Conservation (phyloP, 2,329 filamentous ascomycete genomes). For the Pseudocercospora cruenta region DNA sequence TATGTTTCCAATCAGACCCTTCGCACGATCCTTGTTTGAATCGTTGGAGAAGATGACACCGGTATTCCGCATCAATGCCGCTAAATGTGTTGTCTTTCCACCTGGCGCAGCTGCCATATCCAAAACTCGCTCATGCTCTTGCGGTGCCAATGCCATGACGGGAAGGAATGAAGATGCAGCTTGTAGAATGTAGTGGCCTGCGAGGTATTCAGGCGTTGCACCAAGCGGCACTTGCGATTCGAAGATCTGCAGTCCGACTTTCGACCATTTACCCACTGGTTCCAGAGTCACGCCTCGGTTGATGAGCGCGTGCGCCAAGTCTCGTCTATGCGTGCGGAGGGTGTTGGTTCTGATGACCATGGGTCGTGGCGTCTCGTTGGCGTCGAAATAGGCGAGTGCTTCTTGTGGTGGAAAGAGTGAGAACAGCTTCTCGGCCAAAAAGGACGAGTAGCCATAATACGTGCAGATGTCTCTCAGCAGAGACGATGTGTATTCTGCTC, state of each 20-base stretch:
- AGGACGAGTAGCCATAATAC: slow-evolving; percentile 96
- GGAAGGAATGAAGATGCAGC: slow-evolving; percentile 95
- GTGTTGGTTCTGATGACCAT: slow-evolving; percentile 98
- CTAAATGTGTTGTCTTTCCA: slow-evolving; percentile 94
- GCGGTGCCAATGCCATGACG: slow-evolving; percentile 94
- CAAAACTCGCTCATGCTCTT: slow-evolving; percentile 87
- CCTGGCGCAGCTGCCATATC: slow-evolving; percentile 95
- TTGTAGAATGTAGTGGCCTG: slow-evolving; percentile 96
- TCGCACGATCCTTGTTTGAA: slow-evolving; percentile 87
- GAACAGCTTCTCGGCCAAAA: slow-evolving; percentile 94
- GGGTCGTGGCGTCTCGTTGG: slow-evolving; percentile 91
- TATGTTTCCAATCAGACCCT: slow-evolving; percentile 97
- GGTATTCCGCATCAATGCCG: slow-evolving; percentile 97
- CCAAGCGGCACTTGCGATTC: slow-evolving; percentile 85
- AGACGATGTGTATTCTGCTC: slow-evolving; percentile 84
- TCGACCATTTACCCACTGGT: slow-evolving; percentile 97
- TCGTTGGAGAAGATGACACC: slow-evolving; percentile 96
- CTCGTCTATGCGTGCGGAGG: slow-evolving; percentile 73
- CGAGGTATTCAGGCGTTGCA: slow-evolving; percentile 95
- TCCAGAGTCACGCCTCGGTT: slow-evolving; percentile 95
- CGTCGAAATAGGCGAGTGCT: slow-evolving; percentile 97
- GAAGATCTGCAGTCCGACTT: slow-evolving; percentile 95
- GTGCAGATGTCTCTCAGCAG: slow-evolving; percentile 89
- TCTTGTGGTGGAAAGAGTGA: slow-evolving; percentile 89
- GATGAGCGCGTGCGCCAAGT: slow-evolving; percentile 90